phyloP scores from a whole-genome alignment of 163 green algal species.

The Scenedesmus sp. region DNA sequence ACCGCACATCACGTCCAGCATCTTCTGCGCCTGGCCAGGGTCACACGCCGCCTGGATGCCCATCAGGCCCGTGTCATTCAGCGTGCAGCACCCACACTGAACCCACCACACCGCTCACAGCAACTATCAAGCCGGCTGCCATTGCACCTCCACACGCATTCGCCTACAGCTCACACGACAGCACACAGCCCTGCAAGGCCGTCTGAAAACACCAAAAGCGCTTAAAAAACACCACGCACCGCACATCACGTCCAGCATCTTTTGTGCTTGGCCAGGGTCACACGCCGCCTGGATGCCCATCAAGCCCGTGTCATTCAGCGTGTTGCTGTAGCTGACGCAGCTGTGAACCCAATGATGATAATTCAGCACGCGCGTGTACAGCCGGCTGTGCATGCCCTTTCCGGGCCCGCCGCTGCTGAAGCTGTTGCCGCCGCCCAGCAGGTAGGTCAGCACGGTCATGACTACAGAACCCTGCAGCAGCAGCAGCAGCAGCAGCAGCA shows the following conservation, averaged over 20 bases:
- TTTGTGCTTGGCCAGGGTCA: conserved; percentile 69
- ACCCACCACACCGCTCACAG: no score
- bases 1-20: conserved; percentile 79
- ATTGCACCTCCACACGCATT: no score
- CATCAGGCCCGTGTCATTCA: conserved; percentile 93
- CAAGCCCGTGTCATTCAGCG: conserved; percentile 96
- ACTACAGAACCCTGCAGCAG: conserved; percentile 78
- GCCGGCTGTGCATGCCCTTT: conserved; percentile 98
- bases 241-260: conserved; percentile 81
- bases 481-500: conserved; percentile 25
- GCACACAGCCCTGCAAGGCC: no score
- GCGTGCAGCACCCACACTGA: no score
- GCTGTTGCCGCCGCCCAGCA: conserved; percentile 88
- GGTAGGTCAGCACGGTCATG: conserved; percentile 94
- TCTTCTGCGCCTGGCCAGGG: conserved; percentile 65
- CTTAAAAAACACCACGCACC: no score
- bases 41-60: conserved; percentile 78
- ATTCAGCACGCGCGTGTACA: conserved; percentile 98
- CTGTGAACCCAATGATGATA: conserved; percentile 91
- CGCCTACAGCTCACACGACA: no score
- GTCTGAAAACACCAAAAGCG: no score
- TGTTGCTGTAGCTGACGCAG: conserved; percentile 91
- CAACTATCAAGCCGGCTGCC: no score
- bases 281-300: conserved; percentile 73
- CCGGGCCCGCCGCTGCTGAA: conserved; percentile 91